Percentiles rank a stretch among this genome's conserved stretches.
Conservation (phyloP, 2,329 filamentous ascomycete genomes). For the Penicillium sp. region DNA sequence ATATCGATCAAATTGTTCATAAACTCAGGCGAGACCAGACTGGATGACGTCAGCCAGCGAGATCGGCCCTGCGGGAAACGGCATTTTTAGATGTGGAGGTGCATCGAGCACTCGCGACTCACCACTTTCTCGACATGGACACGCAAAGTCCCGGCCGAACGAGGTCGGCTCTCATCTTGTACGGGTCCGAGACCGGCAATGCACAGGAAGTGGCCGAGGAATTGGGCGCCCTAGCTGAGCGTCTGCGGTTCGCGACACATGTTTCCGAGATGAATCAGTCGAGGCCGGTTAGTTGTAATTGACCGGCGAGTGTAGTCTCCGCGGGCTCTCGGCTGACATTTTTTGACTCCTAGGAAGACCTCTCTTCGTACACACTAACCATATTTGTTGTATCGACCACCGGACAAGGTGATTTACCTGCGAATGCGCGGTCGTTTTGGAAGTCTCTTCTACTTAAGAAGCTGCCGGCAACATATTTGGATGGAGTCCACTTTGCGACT, state of each 20-base stretch:
- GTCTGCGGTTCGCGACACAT: constrained; percentile 73
- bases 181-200: constrained; percentile 94
- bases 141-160: constrained; percentile 11
- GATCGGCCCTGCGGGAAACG: constrained; percentile 18
- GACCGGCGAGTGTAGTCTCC: not conserved
- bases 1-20: not conserved
- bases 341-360: constrained; percentile 25
- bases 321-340: not conserved
- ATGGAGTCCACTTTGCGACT: constrained; percentile 69
- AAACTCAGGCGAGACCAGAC: constrained; percentile 6
- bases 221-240: constrained; percentile 69
- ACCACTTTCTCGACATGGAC: constrained; percentile 24
- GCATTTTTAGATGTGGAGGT: constrained; percentile 17
- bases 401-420: constrained; percentile 88
- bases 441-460: constrained; percentile 75
- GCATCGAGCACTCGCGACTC: constrained; percentile 7
- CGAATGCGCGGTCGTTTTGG: constrained; percentile 82
- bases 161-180: constrained; percentile 68
- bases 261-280: constrained; percentile 76
- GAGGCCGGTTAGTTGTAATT: constrained; percentile 62
- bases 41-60: constrained; percentile 33
- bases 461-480: constrained; percentile 68
- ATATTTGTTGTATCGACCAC: constrained; percentile 88
- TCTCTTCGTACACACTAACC: constrained; percentile 37
- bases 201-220: constrained; percentile 88